Evolutionary conservation across 805 yeast species (phyloP).

Genomic region (Pichia insulana): DNA sequence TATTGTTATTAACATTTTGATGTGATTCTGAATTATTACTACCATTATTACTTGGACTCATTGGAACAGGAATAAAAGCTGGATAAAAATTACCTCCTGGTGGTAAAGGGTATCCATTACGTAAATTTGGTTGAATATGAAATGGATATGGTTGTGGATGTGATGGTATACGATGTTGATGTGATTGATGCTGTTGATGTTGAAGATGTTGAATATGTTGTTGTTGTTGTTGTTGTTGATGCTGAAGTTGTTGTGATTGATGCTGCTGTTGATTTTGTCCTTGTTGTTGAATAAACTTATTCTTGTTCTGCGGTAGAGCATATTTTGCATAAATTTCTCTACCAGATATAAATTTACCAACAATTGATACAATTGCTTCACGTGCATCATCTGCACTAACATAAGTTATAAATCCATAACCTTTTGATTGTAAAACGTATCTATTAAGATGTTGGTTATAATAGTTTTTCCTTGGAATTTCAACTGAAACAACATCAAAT

Average conservation of each 20-base stretch:
- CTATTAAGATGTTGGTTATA: slow-evolving; percentile 19
- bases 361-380: slow-evolving; percentile 42
- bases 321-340: slow-evolving; percentile 40
- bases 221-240: not conserved
- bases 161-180: not conserved
- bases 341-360: slow-evolving; percentile 26
- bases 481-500: slow-evolving; percentile 26
- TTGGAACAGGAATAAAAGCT: slow-evolving; percentile 1
- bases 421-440: slow-evolving; percentile 22
- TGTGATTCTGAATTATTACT: no score
- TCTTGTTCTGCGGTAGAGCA: slow-evolving; percentile 36
- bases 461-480: slow-evolving; percentile 24
- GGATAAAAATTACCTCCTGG: slow-evolving; percentile 2
- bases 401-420: slow-evolving; percentile 47
- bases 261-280: slow-evolving; percentile 3
- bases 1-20: no score
- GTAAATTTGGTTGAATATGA: no score
- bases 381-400: slow-evolving; percentile 53
- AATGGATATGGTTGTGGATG: no score
- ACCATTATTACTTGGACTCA: not conserved
- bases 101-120: no score
- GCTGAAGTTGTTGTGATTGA: not conserved
- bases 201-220: not conserved
- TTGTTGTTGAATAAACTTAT: slow-evolving; percentile 4
- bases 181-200: not conserved